Conservation (phyloP, 345 rosid genomes). For the Euphorbia pulcherrima region DNA sequence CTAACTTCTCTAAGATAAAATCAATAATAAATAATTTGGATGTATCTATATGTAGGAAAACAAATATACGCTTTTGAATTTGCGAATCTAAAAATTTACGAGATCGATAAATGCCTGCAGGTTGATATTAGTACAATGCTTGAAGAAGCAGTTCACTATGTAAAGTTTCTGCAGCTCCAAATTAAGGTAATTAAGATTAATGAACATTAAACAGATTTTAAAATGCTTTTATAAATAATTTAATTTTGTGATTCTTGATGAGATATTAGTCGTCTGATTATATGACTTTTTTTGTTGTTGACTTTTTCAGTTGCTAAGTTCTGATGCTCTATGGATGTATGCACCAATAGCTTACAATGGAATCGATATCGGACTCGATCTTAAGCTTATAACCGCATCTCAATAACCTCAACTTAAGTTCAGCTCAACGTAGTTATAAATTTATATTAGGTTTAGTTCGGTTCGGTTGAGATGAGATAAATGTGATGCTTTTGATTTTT, state of each 20-base stretch:
- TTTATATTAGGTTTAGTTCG: too few relatives aligned
- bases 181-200: constrained; percentile 59
- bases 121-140: constrained; percentile 96
- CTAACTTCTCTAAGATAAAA: too few relatives aligned
- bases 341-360: constrained; percentile 90
- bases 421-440: too few relatives aligned
- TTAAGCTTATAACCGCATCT: constrained; percentile 28
- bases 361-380: constrained; percentile 63
- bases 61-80: too few relatives aligned
- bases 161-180: constrained; percentile 80
- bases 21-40: too few relatives aligned
- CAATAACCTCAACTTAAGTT: too few relatives aligned
- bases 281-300: background rate
- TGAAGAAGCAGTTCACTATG: constrained; percentile 88
- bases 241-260: background rate
- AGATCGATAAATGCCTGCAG: constrained; percentile 26
- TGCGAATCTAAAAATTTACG: background rate
- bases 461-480: constrained; percentile 7
- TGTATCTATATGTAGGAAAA: too few relatives aligned
- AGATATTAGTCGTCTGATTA: background rate
- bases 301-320: constrained; percentile 61
- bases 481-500: constrained; percentile 1
- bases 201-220: background rate
- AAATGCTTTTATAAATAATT: background rate
- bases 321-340: constrained; percentile 90